Evolutionary conservation across 1,284 basidiomycete species (phyloP), one percentile per base, ranked within the genome.

Genomic region (Vanrija sp.): DNA sequence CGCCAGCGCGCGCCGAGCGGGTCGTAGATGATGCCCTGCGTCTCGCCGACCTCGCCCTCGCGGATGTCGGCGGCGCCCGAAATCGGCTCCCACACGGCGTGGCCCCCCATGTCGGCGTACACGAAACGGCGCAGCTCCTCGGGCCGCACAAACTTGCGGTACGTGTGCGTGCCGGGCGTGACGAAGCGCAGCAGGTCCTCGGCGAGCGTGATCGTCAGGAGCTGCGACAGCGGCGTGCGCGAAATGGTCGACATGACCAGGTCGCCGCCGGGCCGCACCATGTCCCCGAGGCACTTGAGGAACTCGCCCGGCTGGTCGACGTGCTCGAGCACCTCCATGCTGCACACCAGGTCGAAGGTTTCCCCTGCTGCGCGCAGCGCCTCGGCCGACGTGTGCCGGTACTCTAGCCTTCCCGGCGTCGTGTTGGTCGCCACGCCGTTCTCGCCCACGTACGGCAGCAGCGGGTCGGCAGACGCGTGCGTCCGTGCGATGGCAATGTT

Each of bases 241-340:
- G 93, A 86, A 65, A 99, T 90, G n/a, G 96, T 98, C 4, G 92
- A 96, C 41, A 99, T 80, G 77, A 98, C 88, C 10, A 99, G 81
- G 68, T 97, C 91, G 1, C 96, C 96, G 9, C 93, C 94, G 3
- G 96, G 95, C 88, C 93, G 66, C 60, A 94, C 84, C 47, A 96
- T 81, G 56, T 87, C 80, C 0, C 88, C 86, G 60, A 91, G 87
- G 45, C 86, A 85, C 43, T 83, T 79, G 47, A 97, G 79, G 73
- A 99, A 99, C 7, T 82, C 81, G 12, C 84, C 80, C 0, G 96
- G 95, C 63, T 93, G 85, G 68, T 96, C 88, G 55, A 99, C 96
- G 69, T 99, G 96, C 77, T 99, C 96, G 41, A 99, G 71, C 16
- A 99, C 94, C 72, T 99, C 96, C 92, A 98, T 93, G 10, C 92